A percentile compares a stretch with the other conserved stretches of the same genome.
phyloP scores from a whole-genome alignment of 2,329 filamentous ascomycete species.

The Cucurbitaria berberidis region DNA sequence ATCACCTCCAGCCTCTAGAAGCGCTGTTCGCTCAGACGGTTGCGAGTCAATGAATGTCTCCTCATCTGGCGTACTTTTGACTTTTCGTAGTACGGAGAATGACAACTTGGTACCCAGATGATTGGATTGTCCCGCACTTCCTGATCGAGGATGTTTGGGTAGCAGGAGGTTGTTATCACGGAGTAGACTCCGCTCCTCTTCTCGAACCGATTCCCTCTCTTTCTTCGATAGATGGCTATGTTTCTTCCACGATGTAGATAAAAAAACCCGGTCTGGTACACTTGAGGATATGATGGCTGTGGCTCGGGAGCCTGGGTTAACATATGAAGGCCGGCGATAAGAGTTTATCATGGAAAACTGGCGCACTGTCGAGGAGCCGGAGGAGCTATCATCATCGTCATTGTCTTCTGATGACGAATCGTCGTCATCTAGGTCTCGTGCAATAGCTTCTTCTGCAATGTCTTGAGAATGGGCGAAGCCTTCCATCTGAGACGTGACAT shows the following conservation, averaged over 20 bases:
- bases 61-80: slow-evolving; percentile 40
- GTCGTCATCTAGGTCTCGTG: slow-evolving; percentile 47
- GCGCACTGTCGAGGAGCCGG: slow-evolving; percentile 54
- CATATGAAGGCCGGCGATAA: slow-evolving; percentile 79
- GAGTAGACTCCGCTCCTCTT: slow-evolving; percentile 64
- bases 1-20: slow-evolving; percentile 52
- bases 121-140: slow-evolving; percentile 36
- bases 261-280: slow-evolving; percentile 47
- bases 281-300: slow-evolving; percentile 70
- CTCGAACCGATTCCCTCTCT: slow-evolving; percentile 60
- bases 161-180: slow-evolving; percentile 65
- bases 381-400: slow-evolving; percentile 58
- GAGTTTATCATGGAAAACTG: slow-evolving; percentile 62
- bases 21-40: slow-evolving; percentile 55
- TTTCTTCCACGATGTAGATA: slow-evolving; percentile 32
- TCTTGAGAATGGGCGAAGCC: slow-evolving; percentile 36
- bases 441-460: slow-evolving; percentile 49
- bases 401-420: slow-evolving; percentile 61
- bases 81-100: slow-evolving; percentile 36
- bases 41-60: slow-evolving; percentile 29
- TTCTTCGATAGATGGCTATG: slow-evolving; percentile 56
- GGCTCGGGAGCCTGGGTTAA: slow-evolving; percentile 73
- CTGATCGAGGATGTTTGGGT: slow-evolving; percentile 55
- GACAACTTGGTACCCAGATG: slow-evolving; percentile 38
- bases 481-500: slow-evolving; percentile 41